Evolutionary conservation across 176 grass and related monocot species (phyloP), one percentile per base, ranked within the genome.

Genomic region (Panicum miliaceum): DNA sequence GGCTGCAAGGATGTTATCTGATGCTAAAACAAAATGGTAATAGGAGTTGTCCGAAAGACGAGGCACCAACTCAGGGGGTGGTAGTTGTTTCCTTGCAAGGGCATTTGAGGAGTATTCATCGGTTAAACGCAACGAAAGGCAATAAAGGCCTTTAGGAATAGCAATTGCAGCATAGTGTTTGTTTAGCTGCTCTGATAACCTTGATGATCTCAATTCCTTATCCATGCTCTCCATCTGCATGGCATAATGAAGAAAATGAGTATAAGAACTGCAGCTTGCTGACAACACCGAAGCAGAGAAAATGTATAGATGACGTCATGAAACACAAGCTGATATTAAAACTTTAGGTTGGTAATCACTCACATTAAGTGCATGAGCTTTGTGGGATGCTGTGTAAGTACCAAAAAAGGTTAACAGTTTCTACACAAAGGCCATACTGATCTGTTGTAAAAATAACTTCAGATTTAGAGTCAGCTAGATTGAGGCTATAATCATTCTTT

Each of bases 51-150:
- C 91, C 3, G 87, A 92, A 57, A 96, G 89, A 67, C 84, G 29
- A 38, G 96, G 96, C 63, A 99, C 82, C 87, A 95, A 88, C 76
- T 96, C 96, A 25, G 96, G 96, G 34, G 96, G 88, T 54, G 91
- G 96, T 62, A 99, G 64, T 68, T 99, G 96, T 88, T 93, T 96
- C 74, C 96, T 91, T 15, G 96, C 96, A 75, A 92, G 93, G 75
- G 96, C 96, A 83, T 99, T 99, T 80, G 96, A 99, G n/a, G 93
- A 99, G 78, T 99, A 99, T 79, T 95, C 96, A 85, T 98, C 91
- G 34, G 96, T 98, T 82, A 98, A 85, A 54, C 91, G 93, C 59
- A 98, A 85, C 3, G 96, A 95, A 82, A 98, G 96, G 61, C 96
- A 98, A 81, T 98, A 88, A 51, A 98, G 84, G 67, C 93, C 91